phyloP scores from a whole-genome alignment of 805 yeast species.

The Metschnikowia henanensis region DNA sequence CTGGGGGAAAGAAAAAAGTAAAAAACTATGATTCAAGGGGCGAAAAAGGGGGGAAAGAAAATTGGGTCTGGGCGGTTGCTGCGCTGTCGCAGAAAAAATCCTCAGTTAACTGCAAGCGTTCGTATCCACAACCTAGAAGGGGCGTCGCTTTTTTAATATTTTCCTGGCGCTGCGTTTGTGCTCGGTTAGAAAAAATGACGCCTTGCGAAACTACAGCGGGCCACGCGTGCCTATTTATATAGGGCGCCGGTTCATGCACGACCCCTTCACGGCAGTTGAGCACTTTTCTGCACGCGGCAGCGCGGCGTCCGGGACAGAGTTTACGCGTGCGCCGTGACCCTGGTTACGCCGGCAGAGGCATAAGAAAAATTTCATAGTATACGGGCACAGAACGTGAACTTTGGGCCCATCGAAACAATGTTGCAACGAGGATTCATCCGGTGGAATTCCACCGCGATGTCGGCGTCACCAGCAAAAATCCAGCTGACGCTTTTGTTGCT shows the following conservation, averaged over 20 bases:
- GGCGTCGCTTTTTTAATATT: neutral
- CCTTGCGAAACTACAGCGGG: neutral
- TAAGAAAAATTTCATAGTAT: constrained; percentile 15
- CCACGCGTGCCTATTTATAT: constrained; percentile 7
- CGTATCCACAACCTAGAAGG: neutral
- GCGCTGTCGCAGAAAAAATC: neutral
- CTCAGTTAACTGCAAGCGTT: neutral
- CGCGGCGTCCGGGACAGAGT: neutral
- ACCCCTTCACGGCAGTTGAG: neutral
- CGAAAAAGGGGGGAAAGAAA: neutral
- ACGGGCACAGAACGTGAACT: neutral
- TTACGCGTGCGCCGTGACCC: constrained; percentile 9
- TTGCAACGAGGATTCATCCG: constrained; percentile 15
- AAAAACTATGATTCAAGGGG: neutral
- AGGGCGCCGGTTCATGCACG: constrained; percentile 14
- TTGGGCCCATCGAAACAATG: constrained; percentile 13
- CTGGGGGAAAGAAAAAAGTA: neutral
- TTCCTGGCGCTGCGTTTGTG: neutral
- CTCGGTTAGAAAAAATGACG: constrained; percentile 1
- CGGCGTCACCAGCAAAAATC: constrained; percentile 28
- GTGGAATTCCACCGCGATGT: constrained; percentile 15
- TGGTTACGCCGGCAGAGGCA: constrained; percentile 10
- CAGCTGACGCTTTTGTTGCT: constrained; percentile 59
- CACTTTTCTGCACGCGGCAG: neutral
- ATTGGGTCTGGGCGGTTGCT: neutral